phyloP scores from a whole-genome alignment of 805 yeast species.

The Ogataea salicorniae region DNA sequence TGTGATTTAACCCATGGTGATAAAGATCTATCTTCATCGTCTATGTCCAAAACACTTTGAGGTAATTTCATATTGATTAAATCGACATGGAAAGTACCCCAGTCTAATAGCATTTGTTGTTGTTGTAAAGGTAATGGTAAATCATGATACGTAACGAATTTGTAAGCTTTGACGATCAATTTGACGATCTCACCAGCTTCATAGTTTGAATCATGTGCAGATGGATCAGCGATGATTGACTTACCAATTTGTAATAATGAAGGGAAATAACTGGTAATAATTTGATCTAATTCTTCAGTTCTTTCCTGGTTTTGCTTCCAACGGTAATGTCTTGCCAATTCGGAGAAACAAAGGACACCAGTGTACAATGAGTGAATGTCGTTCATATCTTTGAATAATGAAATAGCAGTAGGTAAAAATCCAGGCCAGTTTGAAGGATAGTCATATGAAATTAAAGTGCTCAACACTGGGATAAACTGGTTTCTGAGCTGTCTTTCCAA shows the following conservation, averaged over 20 bases:
- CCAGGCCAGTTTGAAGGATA: constrained; percentile 47
- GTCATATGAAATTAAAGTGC: constrained; percentile 42
- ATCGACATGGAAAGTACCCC: constrained; percentile 75
- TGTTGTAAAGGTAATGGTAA: constrained; percentile 65
- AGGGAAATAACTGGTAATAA: constrained; percentile 65
- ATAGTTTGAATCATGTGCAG: constrained; percentile 17
- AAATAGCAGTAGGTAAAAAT: constrained; percentile 43
- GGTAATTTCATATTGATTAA: constrained; percentile 62
- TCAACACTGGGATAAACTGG: constrained; percentile 48
- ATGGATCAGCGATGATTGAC: constrained; percentile 37
- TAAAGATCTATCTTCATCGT: constrained; percentile 44
- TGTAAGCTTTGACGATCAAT: constrained; percentile 70
- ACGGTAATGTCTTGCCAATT: constrained; percentile 67
- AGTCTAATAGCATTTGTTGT: constrained; percentile 45
- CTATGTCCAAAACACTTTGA: constrained; percentile 41
- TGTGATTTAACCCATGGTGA: constrained; percentile 69
- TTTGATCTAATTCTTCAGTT: constrained; percentile 45
- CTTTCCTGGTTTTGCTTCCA: constrained; percentile 66
- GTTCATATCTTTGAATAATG: constrained; percentile 38
- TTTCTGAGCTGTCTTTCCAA: constrained; percentile 40
- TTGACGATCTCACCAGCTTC: constrained; percentile 68
- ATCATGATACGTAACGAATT: constrained; percentile 76
- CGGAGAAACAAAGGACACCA: constrained; percentile 72
- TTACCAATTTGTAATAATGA: constrained; percentile 62
- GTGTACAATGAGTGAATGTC: constrained; percentile 46